These are phyloP conservation scores for Atkinsonella texensis DNA, from an alignment of 2,329 filamentous ascomycete genomes.

Conservation along the genomic window DNA sequence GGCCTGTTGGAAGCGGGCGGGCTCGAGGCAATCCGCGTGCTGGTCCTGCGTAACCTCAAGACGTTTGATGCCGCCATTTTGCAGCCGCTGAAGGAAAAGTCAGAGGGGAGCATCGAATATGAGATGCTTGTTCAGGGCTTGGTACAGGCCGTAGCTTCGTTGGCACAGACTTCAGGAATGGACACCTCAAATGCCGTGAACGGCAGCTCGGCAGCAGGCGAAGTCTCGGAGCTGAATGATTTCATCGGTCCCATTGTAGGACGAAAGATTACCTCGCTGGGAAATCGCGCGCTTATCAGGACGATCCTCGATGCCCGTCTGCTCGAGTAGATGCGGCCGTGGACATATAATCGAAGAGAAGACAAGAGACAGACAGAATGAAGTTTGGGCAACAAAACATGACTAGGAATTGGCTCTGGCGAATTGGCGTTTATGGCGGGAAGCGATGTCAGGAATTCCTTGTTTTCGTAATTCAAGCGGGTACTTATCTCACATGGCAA, in stretches of 20 bases:
- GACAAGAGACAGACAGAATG: conserved; percentile 9
- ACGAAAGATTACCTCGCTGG: conserved; percentile 32
- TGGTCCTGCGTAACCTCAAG: conserved; percentile 44
- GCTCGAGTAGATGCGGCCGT: conserved; percentile 23
- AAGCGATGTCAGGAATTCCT: conserved; percentile 1
- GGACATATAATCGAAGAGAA: background rate
- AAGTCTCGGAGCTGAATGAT: conserved; percentile 35
- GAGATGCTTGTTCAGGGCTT: conserved; percentile 46
- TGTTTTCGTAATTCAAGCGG: background rate
- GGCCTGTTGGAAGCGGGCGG: conserved; percentile 70
- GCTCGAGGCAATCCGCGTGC: conserved; percentile 42
- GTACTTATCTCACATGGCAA: too few relatives aligned
- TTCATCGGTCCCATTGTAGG: conserved; percentile 45
- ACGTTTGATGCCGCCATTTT: conserved; percentile 41
- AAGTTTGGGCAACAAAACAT: too few relatives aligned
- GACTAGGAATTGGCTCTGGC: background rate
- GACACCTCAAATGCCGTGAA: conserved; percentile 27
- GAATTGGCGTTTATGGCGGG: conserved; percentile 4
- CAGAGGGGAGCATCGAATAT: conserved; percentile 37
- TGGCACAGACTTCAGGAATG: conserved; percentile 23
- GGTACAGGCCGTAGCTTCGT: conserved; percentile 37
- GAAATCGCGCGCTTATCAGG: conserved; percentile 35
- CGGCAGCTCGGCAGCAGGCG: conserved; percentile 22
- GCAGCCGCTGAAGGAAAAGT: conserved; percentile 39
- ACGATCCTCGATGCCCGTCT: conserved; percentile 43